Evolutionary conservation across 192 early-diverging fungal species (phyloP), one percentile per base, ranked within the genome.

Genomic region (Coemansia sp.): DNA sequence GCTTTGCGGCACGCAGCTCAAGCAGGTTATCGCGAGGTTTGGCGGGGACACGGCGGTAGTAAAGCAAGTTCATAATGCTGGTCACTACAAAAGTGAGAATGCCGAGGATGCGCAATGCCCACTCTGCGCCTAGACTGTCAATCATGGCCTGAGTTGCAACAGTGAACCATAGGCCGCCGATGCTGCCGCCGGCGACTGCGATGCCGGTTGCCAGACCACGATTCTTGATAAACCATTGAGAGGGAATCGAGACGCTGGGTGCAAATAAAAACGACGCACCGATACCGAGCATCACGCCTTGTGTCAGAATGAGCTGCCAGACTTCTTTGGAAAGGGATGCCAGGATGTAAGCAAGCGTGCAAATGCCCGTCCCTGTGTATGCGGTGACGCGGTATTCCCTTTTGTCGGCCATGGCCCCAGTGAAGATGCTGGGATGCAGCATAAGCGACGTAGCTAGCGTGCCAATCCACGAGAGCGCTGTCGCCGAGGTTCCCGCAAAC

Each of bases 291-390:
- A 92, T 35, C 8, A 90, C 58, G 25, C 90, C 90, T 32, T 92
- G 90, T 0, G 88, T 79, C 10, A 92, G 66, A 15, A 88, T 85
- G 15, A 94, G 71, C 36, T 94, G 91, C 91, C 91, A 93, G 0
- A 90, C 71, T 35, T 83, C 25, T 0, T 53, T 68, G 39, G 73
- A 60, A 40, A 83, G 73, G 9, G 76, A 79, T 1, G 81, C 72
- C 8, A 83, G 40, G 2, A 83, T 72, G 14, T 73, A 73, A 0
- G 73, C 76, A 2, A 43, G 32, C 2, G 71, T 79, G 53, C 71
- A 74, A 10, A 83, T 47, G 1, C 79, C 62, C 0, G 81, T 72
- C 3, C 72, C 81, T 20, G 68, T 76, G 41, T 72, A 75, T 1
- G 67, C 69, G 1, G 73, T 70, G 11, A 60, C 15, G 2, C 73